These are phyloP conservation scores for Margaritispora aquatica DNA, from an alignment of 495 filamentous ascomycete genomes.

Conservation along the genomic window DNA sequence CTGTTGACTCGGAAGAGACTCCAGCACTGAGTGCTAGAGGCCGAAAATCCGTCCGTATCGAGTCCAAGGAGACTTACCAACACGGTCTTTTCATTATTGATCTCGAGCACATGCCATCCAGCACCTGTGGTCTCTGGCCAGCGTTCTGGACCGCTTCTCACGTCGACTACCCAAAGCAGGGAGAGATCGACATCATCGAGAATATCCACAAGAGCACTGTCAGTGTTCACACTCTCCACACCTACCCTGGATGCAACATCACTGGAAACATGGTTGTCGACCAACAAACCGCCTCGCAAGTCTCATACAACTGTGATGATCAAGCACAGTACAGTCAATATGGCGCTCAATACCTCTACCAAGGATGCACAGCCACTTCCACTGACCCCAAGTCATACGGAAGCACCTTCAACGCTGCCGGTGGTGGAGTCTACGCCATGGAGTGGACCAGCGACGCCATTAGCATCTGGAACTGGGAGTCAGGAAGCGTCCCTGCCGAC, in stretches of 20 bases:
- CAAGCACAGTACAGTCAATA: conserved; percentile 26
- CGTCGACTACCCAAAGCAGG: conserved; percentile 64
- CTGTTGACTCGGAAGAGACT: conserved; percentile 36
- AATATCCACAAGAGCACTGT: conserved; percentile 61
- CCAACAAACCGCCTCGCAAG: not conserved
- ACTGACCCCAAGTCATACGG: conserved; percentile 44
- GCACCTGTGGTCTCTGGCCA: conserved; percentile 55
- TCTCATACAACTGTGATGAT: conserved; percentile 9
- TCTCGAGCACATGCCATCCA: conserved; percentile 66
- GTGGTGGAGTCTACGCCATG: conserved; percentile 73
- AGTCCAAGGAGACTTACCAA: conserved; percentile 59
- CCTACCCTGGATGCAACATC: conserved; percentile 52
- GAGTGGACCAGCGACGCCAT: conserved; percentile 64
- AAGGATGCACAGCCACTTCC: conserved; percentile 30
- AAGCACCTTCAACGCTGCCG: conserved; percentile 60
- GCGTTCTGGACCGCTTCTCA: conserved; percentile 42
- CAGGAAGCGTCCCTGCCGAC: conserved; percentile 38
- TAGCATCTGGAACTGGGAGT: conserved; percentile 38
- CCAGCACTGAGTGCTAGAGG: conserved; percentile 37
- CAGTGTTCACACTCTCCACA: conserved; percentile 72
- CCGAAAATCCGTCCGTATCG: conserved; percentile 45
- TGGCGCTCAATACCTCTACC: conserved; percentile 36
- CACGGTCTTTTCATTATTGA: conserved; percentile 67
- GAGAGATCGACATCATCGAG: conserved; percentile 91
- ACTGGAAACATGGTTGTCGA: conserved; percentile 38